Conservation (phyloP, 768 basidiomycete genomes). For the Austroboletus eburneus region DNA sequence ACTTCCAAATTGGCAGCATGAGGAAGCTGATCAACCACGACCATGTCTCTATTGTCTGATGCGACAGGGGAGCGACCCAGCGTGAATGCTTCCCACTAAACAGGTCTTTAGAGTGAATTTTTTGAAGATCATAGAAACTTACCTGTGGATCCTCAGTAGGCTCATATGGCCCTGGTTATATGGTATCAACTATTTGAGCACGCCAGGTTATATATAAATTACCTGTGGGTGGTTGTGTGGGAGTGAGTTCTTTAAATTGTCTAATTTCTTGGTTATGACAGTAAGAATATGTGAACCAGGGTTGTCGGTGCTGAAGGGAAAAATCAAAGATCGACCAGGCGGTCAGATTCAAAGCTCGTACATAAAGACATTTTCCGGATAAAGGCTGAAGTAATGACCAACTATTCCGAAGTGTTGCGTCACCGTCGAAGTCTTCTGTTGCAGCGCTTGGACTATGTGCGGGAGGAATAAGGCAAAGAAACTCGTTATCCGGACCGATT, state of each 20-base stretch:
- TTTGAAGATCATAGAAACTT: constrained; percentile 32
- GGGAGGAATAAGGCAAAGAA: constrained; percentile 76
- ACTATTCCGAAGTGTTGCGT: constrained; percentile 65
- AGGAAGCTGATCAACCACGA: constrained; percentile 61
- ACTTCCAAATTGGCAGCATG: too few species aligned
- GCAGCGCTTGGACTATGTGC: constrained; percentile 43
- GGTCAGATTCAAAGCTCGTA: constrained; percentile 43
- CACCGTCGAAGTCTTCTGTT: constrained; percentile 53
- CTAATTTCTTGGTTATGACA: constrained; percentile 94
- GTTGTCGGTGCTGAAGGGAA: constrained; percentile 67
- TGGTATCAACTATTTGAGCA: constrained; percentile 18
- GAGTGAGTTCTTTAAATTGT: constrained; percentile 85
- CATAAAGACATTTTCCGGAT: constrained; percentile 79
- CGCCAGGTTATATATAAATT: constrained; percentile 25
- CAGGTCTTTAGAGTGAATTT: constrained; percentile 18
- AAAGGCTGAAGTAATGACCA: constrained; percentile 83
- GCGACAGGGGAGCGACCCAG: constrained; percentile 64
- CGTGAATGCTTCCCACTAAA: constrained; percentile 76
- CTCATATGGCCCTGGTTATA: constrained; percentile 56
- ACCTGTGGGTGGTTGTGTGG: constrained; percentile 66
- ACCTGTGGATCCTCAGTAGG: constrained; percentile 86
- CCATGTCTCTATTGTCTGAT: constrained; percentile 59
- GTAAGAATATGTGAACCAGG: constrained; percentile 97
- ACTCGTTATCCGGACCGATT: constrained; percentile 64
- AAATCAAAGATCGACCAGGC: constrained; percentile 29